Evolutionary conservation across 1,284 basidiomycete species (phyloP).

Genomic region (Malassezia caprae): DNA sequence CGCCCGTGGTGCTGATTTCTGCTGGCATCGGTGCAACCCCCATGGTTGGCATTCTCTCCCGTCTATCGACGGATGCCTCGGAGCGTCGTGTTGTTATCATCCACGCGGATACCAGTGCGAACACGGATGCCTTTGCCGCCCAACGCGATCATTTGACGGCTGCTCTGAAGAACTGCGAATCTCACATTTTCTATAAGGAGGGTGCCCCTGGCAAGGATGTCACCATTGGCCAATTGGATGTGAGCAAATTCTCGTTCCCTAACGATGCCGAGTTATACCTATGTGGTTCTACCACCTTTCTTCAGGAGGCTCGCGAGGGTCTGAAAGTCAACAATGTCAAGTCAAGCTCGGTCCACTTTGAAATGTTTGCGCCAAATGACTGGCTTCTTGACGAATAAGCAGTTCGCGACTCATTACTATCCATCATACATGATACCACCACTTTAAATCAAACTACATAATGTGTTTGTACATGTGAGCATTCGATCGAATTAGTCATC

Average conservation of each 20-base stretch:
- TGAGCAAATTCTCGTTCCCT: background rate
- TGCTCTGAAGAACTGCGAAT: background rate
- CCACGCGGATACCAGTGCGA: background rate
- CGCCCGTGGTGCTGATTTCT: constrained; percentile 10
- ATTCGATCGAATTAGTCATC: constrained; percentile 48
- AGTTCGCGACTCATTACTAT: background rate
- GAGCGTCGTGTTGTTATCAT: background rate
- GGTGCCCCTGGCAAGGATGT: background rate
- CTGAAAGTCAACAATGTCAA: background rate
- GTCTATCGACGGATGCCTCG: background rate
- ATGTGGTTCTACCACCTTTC: constrained; percentile 5
- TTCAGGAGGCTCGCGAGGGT: background rate
- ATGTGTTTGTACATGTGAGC: background rate
- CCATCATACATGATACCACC: background rate
- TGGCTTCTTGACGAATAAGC: constrained; percentile 6
- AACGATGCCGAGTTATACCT: constrained; percentile 1
- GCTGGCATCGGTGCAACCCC: constrained; percentile 12
- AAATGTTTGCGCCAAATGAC: constrained; percentile 13
- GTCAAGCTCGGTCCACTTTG: background rate
- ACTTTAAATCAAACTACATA: background rate
- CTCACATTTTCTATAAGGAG: background rate
- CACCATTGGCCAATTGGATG: background rate
- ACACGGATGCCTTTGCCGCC: background rate
- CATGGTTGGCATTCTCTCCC: constrained; percentile 11
- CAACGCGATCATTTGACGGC: background rate